Base-by-base conservation (phyloP, 148 eudicot species). In the Arbutus unedo region DNA sequence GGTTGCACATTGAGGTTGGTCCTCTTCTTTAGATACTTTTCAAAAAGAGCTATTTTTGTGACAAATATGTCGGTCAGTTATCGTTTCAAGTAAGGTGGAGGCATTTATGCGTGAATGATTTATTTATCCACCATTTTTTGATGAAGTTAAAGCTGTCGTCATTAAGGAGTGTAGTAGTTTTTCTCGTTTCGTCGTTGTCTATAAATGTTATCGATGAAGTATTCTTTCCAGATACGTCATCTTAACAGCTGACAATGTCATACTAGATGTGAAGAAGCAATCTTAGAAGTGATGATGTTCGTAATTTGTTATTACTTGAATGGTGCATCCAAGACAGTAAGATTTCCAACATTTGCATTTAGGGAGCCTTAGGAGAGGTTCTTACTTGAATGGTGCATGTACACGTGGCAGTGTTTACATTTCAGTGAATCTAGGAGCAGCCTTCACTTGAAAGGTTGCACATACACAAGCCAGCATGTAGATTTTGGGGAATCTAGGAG, bases 191-290 rank as follows among this genome's bases (percentile, higher is more conserved):
- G 70, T 56, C 45, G 73, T 11, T 79, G 23, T 44, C 72, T 62
- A 47, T 79, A 45, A 21, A 47, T 62, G 67, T 18, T 60, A 13
- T 45, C 44, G n/a, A 62, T 21, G 3, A 62, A 44, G 9, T 44
- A 78, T 59, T 59, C 81, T 78, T 59, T 16, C 70, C 38, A 59
- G 70, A 57, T 78, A 43, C 10, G 41, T 44, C 51, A 54, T 38
- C 48, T 77, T 15, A 38, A n/a, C 15, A 2, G 14, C 49, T 6
- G 10, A 49, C 41, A 14, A 5, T 59, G 72, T 62, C 8, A 44
- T 79, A 79, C 47, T 59, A 6, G 47, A 79, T 43, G 16, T 41
- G 57, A 25, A 6, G 70, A 72, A 73, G 71, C 45, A 81, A 81
- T 67, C 49, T 54, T 73, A 57, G 70, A 81, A 71, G 11, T 55